phyloP scores from a whole-genome alignment of 306 rosid genomes.

The Ceratonia siliqua region DNA sequence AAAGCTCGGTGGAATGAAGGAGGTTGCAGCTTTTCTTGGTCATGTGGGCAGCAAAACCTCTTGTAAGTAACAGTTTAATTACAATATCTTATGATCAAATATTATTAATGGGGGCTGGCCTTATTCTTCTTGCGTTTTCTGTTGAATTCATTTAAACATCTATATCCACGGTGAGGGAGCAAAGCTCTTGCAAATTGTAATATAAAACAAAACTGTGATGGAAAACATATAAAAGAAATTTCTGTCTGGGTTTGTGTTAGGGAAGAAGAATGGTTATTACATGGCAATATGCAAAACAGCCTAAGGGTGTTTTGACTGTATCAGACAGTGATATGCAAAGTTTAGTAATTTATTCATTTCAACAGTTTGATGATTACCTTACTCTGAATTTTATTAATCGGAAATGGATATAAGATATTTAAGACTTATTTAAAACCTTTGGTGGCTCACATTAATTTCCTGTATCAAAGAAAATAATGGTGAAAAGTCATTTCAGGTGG shows the following conservation, averaged over 20 bases:
- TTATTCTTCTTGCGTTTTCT: conserved; percentile 4
- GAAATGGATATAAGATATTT: not conserved
- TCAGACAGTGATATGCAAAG: not conserved
- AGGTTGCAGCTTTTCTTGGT: conserved; percentile 86
- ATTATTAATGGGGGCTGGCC: not conserved
- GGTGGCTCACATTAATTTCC: not conserved
- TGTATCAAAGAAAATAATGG: not conserved
- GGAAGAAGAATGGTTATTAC: too few relatives aligned
- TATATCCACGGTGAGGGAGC: too few relatives aligned
- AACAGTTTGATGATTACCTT: not conserved
- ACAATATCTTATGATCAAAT: not conserved
- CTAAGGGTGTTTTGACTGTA: not conserved
- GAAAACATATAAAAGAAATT: too few relatives aligned
- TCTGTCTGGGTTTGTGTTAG: too few relatives aligned
- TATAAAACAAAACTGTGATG: too few relatives aligned
- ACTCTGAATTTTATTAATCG: too few relatives aligned
- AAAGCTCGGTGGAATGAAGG: conserved; percentile 69
- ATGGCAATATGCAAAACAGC: not conserved
- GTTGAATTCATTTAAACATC: not conserved
- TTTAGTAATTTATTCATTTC: not conserved
- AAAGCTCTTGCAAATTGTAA: too few relatives aligned
- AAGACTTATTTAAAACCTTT: not conserved
- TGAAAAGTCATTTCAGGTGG: conserved; percentile 40
- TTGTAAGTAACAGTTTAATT: conserved; percentile 53
- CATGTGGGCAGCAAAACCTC: conserved; percentile 94